Evolutionary conservation across 2,329 filamentous ascomycete genomes (phyloP).

Genomic region (Penicillium olsonii): DNA sequence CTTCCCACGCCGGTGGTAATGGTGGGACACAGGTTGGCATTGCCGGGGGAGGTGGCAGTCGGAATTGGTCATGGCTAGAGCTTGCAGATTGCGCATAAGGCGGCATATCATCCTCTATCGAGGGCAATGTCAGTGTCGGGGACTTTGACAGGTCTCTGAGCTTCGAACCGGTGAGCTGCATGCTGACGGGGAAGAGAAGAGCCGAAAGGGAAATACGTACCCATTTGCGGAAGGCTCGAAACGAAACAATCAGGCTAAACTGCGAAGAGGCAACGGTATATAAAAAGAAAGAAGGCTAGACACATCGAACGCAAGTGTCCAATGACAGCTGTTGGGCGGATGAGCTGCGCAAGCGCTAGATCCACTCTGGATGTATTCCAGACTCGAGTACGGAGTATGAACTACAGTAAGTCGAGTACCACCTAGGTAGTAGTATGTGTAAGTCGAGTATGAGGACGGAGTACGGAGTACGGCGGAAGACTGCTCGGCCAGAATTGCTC

Average conservation of each 20-base stretch:
- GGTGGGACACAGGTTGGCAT: slow-evolving; percentile 20
- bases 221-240: too few species aligned
- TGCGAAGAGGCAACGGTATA: not conserved
- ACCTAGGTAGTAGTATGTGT: too few species aligned
- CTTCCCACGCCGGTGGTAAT: slow-evolving; percentile 44
- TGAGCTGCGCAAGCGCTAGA: not conserved
- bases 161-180: not conserved
- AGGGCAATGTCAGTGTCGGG: not conserved
- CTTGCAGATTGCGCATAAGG: not conserved
- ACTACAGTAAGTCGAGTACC: too few species aligned
- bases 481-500: not conserved
- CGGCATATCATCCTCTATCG: not conserved
- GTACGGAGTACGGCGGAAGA: too few species aligned
- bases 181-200: not conserved
- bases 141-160: not conserved
- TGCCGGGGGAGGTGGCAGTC: slow-evolving; percentile 29
- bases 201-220: too few species aligned
- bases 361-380: not conserved
- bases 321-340: not conserved
- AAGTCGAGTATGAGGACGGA: too few species aligned
- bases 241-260: not conserved
- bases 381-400: too few species aligned
- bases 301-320: not conserved
- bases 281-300: not conserved
- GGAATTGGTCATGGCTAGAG: slow-evolving; percentile 30